Conservation (phyloP, 2,329 filamentous ascomycete genomes). For the Xylariaceae sp. region DNA sequence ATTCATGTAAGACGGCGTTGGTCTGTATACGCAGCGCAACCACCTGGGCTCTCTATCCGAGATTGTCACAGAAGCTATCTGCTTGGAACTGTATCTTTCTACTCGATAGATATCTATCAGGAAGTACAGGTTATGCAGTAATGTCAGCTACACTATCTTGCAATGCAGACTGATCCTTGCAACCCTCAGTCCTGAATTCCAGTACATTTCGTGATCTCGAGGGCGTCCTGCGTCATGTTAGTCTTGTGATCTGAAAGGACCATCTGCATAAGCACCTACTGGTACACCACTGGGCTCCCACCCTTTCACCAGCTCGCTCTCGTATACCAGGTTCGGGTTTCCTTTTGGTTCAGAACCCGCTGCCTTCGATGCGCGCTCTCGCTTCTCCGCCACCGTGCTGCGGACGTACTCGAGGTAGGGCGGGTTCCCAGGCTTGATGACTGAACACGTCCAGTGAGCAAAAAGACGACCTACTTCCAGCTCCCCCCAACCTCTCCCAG, state of each 20-base stretch:
- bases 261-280: slow-evolving; percentile 41
- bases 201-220: slow-evolving; percentile 61
- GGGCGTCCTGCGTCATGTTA: slow-evolving; percentile 46
- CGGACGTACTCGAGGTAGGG: slow-evolving; percentile 65
- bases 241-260: slow-evolving; percentile 2
- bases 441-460: too few relatives aligned
- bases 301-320: slow-evolving; percentile 55
- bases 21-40: too few relatives aligned
- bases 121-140: too few relatives aligned
- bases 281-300: slow-evolving; percentile 61
- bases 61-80: too few relatives aligned
- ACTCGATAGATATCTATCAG: too few relatives aligned
- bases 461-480: too few relatives aligned
- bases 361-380: slow-evolving; percentile 29
- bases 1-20: too few relatives aligned
- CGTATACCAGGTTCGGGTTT: slow-evolving; percentile 58
- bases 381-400: slow-evolving; percentile 56
- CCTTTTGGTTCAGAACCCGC: slow-evolving; percentile 30
- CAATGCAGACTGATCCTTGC: too few relatives aligned
- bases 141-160: too few relatives aligned
- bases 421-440: slow-evolving; percentile 64
- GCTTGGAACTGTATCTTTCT: too few relatives aligned
- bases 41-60: too few relatives aligned
- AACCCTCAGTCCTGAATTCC: too few relatives aligned
- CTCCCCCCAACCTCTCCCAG: background rate